Base-by-base conservation (phyloP, 768 basidiomycete genomes). In the Mycena haematopus region DNA sequence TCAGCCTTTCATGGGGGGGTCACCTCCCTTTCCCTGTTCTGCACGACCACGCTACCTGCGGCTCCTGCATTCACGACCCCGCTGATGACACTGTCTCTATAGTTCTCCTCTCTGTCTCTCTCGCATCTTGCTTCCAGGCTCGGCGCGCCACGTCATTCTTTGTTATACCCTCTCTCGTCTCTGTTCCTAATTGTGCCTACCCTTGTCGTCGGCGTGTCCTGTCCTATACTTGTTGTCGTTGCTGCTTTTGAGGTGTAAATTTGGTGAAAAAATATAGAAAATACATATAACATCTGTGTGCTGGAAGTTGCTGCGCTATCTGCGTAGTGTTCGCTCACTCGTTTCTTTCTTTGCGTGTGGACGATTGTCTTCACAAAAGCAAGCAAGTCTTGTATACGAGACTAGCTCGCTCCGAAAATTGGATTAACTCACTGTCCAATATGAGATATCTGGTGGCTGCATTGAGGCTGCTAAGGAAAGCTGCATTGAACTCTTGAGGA, bases 111-210 rank as follows among this genome's bases (percentile, higher is more conserved):
- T 38, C 22, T 36, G 2, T 22, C 38, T 22, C 25, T 21, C n/a
- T 15, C 49, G 45, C 54, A 36, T 36, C 60, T 56, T 29, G 52
- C 60, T 56, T 38, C n/a, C 51, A 50, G 31, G 57, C 61, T 54
- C 29, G 47, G 47, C 45, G 47, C 65, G 25, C n/a, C 51, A 19
- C 51, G 50, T 36, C 64, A 25, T 57, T 65, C 60, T 2, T 65
- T 66, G 49, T 51, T 61, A 66, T 66, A 66, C 65, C 65, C 65
- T 60, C 53, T 56, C 38, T 40, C 40, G 52, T 53, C n/a, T 19
- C 27, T 11, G 14, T 31, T 31, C 29, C 9, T 50, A 45, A 45
- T 22, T 24, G 42, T 49, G 17, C 40, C 40, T 45, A 1, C 10
- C 13, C 19, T 21, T 8, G 40, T 21, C 21, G 40, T 42, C 15